Evolutionary conservation across 2,329 filamentous ascomycete genomes (phyloP), one percentile per base, ranked within the genome.

Genomic region (Sordariomycetes sp.): DNA sequence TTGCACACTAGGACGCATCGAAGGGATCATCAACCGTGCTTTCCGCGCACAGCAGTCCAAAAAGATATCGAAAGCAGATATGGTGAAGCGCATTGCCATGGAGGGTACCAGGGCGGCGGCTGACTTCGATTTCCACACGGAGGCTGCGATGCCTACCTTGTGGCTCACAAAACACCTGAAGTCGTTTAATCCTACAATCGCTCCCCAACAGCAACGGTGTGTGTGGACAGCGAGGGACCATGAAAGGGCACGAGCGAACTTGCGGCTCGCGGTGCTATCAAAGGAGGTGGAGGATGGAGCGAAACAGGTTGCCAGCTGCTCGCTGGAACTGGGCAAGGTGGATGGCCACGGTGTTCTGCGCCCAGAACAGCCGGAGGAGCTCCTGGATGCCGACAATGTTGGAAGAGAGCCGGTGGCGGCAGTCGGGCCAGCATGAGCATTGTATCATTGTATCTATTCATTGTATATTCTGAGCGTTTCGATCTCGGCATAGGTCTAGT

Each of bases 41-140:
- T 10, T 35, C 43, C 20, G 46, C 40, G 16, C 22, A 11, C 22
- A 32, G 28, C 28, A 53, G 46, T 24, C 20, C 46, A 50, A 50
- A n/a, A 8, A 12, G 12, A 50, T 50, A 20, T 12, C n/a, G 51
- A 43, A 18, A 20, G 34, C 51, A 20, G 20, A 46, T n/a, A 24
- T 28, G 14, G 35, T 25, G 10, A 43, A 37, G 12, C 32, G 37
- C 14, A 14, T 34, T 22, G 20, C 12, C 6, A 24, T 12, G 14
- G 20, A 32, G 20, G 55, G 46, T 18, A 18, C 35, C 32, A 25
- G 22, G 46, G 56, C 56, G 11, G 52, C 59, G 12, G 50, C n/a
- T 14, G 59, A 61, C 34, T 59, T 59, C n/a, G 48, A 60, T 43
- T 58, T 58, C 18, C 55, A 62, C 54, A 59, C 57, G 60, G 54